These are phyloP conservation scores for Ploettnerulaceae sp. DNA, from an alignment of 2,329 filamentous ascomycete species.

Conservation along the genomic window DNA sequence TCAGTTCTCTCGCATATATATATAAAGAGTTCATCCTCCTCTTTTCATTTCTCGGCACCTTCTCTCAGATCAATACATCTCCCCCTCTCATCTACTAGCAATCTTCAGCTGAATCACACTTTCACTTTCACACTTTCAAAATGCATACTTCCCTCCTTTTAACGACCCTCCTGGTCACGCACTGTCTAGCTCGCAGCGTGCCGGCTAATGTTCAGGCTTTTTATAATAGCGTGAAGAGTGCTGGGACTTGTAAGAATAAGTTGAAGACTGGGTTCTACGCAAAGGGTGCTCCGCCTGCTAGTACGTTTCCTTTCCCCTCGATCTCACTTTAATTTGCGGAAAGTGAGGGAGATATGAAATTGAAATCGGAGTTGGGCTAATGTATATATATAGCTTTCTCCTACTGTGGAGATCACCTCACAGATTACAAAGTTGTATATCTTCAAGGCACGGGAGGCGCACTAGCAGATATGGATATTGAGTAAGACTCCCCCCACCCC, in stretches of 20 bases:
- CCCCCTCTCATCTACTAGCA: no score
- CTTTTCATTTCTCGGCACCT: no score
- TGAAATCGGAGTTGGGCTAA: background rate
- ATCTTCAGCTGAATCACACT: no score
- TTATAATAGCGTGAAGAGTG: slow-evolving; percentile 38
- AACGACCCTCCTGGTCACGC: background rate
- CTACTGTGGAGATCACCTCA: slow-evolving; percentile 45
- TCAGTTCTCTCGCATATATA: no score
- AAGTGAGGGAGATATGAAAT: background rate
- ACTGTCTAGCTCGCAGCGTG: slow-evolving; percentile 27
- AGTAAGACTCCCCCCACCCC: no score
- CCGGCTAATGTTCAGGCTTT: slow-evolving; percentile 40
- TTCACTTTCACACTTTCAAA: no score
- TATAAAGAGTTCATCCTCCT: no score
- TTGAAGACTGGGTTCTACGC: slow-evolving; percentile 41
- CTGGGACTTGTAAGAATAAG: slow-evolving; percentile 37
- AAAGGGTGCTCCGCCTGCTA: slow-evolving; percentile 35
- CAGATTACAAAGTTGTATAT: slow-evolving; percentile 42
- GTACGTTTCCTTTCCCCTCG: slow-evolving; percentile 27
- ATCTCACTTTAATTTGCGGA: slow-evolving; percentile 16
- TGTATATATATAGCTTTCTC: slow-evolving; percentile 11
- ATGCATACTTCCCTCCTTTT: background rate
- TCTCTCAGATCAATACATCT: no score
- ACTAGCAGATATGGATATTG: slow-evolving; percentile 53
- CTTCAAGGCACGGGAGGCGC: slow-evolving; percentile 40